These are phyloP conservation scores for Lipomyces starkeyi DNA, from an alignment of 805 yeast species.

Conservation along the genomic window DNA sequence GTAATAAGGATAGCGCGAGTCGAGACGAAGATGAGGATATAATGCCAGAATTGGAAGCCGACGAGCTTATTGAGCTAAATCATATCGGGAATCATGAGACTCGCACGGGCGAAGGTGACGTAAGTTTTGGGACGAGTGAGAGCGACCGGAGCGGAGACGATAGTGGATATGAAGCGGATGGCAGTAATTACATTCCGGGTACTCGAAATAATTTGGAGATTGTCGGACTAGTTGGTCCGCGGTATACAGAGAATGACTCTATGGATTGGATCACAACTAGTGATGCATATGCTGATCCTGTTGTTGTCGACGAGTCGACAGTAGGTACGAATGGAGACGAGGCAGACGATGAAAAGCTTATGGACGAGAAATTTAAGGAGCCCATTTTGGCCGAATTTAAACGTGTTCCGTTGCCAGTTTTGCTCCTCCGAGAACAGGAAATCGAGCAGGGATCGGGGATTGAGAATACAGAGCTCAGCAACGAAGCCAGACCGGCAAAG, in stretches of 20 bases:
- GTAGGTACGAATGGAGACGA: background rate
- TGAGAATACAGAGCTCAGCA: background rate
- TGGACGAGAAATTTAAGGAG: conserved; percentile 2
- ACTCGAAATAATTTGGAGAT: background rate
- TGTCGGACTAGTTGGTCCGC: background rate
- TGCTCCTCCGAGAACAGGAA: background rate
- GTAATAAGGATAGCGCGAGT: background rate
- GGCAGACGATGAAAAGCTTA: background rate
- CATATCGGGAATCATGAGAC: background rate
- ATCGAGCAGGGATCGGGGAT: background rate
- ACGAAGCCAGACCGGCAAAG: background rate
- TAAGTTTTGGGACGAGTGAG: background rate
- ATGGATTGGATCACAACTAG: background rate
- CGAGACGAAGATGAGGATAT: background rate
- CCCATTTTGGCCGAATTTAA: background rate
- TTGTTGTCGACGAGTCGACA: background rate
- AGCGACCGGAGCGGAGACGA: background rate
- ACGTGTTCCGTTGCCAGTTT: background rate
- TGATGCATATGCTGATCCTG: background rate
- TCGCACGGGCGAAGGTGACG: background rate
- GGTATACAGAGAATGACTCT: background rate
- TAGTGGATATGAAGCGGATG: background rate
- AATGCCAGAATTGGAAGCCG: background rate
- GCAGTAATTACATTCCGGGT: background rate
- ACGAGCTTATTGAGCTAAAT: background rate